Conservation (phyloP, 2,329 filamentous ascomycete genomes). For the Pezicula radicicola region DNA sequence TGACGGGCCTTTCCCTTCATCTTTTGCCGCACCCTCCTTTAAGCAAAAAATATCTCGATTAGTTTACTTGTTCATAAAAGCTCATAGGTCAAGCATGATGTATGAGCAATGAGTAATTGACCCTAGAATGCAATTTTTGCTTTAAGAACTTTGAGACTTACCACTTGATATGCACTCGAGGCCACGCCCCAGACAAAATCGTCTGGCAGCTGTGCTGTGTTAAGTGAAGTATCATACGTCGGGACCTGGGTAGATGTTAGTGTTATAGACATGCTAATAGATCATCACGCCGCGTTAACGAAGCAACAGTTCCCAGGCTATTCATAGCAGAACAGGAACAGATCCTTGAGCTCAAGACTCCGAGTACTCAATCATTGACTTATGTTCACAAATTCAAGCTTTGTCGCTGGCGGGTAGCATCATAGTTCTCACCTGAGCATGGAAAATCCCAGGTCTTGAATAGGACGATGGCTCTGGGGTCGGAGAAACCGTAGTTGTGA, state of each 20-base stretch:
- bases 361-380: too few species aligned
- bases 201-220: constrained; percentile 34
- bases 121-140: too few species aligned
- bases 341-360: too few species aligned
- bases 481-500: constrained; percentile 38
- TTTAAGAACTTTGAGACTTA: too few species aligned
- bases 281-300: too few species aligned
- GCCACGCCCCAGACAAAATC: constrained; percentile 40
- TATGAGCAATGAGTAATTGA: too few species aligned
- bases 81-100: too few species aligned
- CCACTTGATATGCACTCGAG: constrained; percentile 36
- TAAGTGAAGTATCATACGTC: constrained; percentile 19
- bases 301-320: too few species aligned
- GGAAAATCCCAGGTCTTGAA: constrained; percentile 34
- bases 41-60: too few species aligned
- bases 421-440: constrained; percentile 37
- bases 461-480: constrained; percentile 38
- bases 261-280: not conserved
- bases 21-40: constrained; percentile 36
- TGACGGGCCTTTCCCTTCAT: constrained; percentile 38
- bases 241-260: constrained; percentile 14
- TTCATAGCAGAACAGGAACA: too few species aligned
- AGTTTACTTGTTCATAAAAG: too few species aligned
- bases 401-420: constrained; percentile 6
- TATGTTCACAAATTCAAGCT: constrained; percentile 16